phyloP scores from a whole-genome alignment of 176 grass and related monocot genomes.

The Rhynchospora tenuis region DNA sequence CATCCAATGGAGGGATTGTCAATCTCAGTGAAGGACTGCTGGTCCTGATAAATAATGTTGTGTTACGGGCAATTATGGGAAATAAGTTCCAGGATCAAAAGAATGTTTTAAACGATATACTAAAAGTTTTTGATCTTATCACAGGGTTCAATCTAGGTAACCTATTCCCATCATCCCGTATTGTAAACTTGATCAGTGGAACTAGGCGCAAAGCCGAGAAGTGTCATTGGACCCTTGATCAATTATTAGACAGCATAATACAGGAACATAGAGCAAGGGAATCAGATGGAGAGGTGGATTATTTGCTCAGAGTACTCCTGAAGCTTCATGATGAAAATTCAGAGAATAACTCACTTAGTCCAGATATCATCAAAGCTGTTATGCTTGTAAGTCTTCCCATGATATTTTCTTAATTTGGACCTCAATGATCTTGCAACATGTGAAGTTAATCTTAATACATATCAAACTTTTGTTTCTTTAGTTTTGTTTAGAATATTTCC shows the following conservation, averaged over 20 bases:
- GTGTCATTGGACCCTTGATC: neutral
- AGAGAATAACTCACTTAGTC: neutral
- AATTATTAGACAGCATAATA: conserved; percentile 5
- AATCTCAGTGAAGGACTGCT: conserved; percentile 13
- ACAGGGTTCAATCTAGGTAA: conserved; percentile 1
- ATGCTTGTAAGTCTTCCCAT: neutral
- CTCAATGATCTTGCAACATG: neutral
- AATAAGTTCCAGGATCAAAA: conserved; percentile 8
- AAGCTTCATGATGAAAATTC: neutral
- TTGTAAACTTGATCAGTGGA: neutral
- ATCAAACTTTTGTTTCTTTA: neutral
- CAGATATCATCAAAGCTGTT: neutral
- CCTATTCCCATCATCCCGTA: neutral
- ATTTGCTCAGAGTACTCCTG: conserved; percentile 3
- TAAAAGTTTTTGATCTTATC: neutral
- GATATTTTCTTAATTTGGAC: neutral
- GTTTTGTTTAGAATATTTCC: too few relatives aligned
- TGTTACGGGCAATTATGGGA: neutral
- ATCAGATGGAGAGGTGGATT: neutral
- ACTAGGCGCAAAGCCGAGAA: neutral
- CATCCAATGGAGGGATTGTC: neutral
- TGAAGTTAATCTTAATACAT: neutral
- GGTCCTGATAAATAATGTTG: neutral
- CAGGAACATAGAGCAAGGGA: neutral
- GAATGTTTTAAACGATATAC: neutral